phyloP scores from a whole-genome alignment of 129 eudicot genomes.

The Lactuca saligna region DNA sequence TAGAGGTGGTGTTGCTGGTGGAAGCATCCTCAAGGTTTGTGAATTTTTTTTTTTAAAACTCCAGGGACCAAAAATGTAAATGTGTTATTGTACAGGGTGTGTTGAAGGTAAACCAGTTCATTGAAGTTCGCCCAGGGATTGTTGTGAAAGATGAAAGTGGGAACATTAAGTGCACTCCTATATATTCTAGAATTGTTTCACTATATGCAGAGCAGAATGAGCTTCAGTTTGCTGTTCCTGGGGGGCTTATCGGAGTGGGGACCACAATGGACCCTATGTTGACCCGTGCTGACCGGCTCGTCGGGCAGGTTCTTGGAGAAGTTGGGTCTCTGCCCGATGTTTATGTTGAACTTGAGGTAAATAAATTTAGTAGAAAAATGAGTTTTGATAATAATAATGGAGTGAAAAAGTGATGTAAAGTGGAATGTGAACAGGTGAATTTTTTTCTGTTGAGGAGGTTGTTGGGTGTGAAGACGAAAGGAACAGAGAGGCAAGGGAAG shows the following conservation, averaged over 20 bases:
- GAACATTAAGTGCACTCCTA: constrained; percentile 89
- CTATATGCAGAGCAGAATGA: constrained; percentile 93
- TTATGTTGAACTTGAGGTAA: constrained; percentile 92
- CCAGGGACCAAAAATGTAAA: background rate
- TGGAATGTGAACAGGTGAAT: constrained; percentile 55
- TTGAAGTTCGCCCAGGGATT: constrained; percentile 98
- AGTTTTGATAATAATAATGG: too few relatives aligned
- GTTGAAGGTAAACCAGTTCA: constrained; percentile 81
- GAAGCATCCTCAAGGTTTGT: constrained; percentile 90
- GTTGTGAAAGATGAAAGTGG: constrained; percentile 93
- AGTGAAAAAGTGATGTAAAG: too few relatives aligned
- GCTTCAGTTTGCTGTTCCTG: constrained; percentile 95
- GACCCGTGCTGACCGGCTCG: constrained; percentile 97
- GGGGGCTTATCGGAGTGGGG: constrained; percentile 98
- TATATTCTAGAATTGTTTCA: constrained; percentile 92
- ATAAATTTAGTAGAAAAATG: too few relatives aligned
- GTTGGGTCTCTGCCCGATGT: constrained; percentile 98
- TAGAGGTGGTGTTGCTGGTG: constrained; percentile 98
- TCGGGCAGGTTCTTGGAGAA: constrained; percentile 98
- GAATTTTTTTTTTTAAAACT: background rate
- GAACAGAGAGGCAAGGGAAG: constrained; percentile 87
- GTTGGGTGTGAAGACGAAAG: constrained; percentile 94
- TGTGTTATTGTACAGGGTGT: constrained; percentile 65
- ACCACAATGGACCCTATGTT: constrained; percentile 98
- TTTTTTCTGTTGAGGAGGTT: constrained; percentile 86